phyloP scores from a whole-genome alignment of 345 rosid genomes.

The Carallia pectinifolia region DNA sequence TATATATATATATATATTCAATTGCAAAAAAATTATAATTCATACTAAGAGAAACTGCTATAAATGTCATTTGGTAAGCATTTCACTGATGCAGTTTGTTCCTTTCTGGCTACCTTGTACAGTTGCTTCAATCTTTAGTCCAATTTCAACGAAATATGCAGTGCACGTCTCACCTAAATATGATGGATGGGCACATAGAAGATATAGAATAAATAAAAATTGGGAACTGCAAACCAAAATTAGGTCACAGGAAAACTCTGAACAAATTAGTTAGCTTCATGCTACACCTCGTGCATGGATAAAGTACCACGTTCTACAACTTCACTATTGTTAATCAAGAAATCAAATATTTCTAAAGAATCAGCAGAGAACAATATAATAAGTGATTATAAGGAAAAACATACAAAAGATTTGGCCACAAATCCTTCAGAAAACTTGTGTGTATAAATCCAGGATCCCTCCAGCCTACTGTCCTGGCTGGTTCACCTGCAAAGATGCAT shows the following conservation, averaged over 20 bases:
- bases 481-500: constrained; percentile 38
- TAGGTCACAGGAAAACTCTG: not conserved
- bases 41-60: no score
- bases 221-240: not conserved
- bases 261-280: not conserved
- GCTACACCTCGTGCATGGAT: not conserved
- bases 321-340: no score
- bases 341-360: not conserved
- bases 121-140: no score
- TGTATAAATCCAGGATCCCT: constrained; percentile 81
- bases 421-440: constrained; percentile 62
- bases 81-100: no score
- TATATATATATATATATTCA: no score
- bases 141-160: no score
- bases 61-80: no score
- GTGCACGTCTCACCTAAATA: no score
- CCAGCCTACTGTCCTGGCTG: constrained; percentile 78
- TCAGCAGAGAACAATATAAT: not conserved
- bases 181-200: not conserved
- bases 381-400: constrained; percentile 10
- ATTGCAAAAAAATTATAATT: no score
- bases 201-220: not conserved
- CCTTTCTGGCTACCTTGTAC: no score
- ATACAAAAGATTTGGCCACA: constrained; percentile 63
- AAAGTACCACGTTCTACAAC: not conserved